Evolutionary conservation across 192 early-diverging fungal genomes (phyloP).

Genomic region (Gonapodya prolifera): DNA sequence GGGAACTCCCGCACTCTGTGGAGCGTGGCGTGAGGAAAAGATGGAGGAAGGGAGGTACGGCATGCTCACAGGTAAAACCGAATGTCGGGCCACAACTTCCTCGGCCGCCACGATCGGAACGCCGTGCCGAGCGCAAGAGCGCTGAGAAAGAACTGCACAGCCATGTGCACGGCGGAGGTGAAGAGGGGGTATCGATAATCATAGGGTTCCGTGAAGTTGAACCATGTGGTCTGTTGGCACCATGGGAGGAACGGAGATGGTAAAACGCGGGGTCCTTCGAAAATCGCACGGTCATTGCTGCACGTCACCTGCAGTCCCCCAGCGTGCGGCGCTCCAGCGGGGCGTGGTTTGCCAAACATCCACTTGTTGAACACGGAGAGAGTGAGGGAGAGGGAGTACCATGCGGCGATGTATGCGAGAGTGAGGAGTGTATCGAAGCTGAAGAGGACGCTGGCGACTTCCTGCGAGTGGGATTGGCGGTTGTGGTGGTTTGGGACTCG

Average conservation of each 20-base stretch:
- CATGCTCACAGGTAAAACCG: background rate
- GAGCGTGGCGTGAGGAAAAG: background rate
- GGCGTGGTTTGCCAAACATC: slow-evolving; percentile 55
- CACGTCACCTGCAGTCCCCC: background rate
- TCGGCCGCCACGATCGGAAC: background rate
- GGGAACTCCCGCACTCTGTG: slow-evolving; percentile 31
- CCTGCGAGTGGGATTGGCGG: background rate
- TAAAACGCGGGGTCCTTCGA: too few species aligned
- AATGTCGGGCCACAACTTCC: background rate
- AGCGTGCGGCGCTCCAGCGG: background rate
- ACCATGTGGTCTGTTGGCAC: background rate
- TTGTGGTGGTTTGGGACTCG: background rate
- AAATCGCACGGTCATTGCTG: too few species aligned
- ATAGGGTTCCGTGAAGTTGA: slow-evolving; percentile 32
- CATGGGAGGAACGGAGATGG: background rate
- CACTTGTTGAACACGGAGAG: slow-evolving; percentile 89
- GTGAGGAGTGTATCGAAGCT: background rate
- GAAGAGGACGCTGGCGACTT: background rate
- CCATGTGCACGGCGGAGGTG: slow-evolving; percentile 71
- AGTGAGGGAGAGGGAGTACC: slow-evolving; percentile 66
- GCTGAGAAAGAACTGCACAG: slow-evolving; percentile 54
- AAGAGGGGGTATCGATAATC: slow-evolving; percentile 82
- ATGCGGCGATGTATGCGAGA: slow-evolving; percentile 13
- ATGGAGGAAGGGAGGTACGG: background rate
- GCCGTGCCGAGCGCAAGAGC: background rate